A percentile compares a stretch with the other conserved stretches of the same genome.
These are phyloP conservation scores for Suillus americanus DNA, from an alignment of 768 basidiomycete species.

Conservation along the genomic window DNA sequence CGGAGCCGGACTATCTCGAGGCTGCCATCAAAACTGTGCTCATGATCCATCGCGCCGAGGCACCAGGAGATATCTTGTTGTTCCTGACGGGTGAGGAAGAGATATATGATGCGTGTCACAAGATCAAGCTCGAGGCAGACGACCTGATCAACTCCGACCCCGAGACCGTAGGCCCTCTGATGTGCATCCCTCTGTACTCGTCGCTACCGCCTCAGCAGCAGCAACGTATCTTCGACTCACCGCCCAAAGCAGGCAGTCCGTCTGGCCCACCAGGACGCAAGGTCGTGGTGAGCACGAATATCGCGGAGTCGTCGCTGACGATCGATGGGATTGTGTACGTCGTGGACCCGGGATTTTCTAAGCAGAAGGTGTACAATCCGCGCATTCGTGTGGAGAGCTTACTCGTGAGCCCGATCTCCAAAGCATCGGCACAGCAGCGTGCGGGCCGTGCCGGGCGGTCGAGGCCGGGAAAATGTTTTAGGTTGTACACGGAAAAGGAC, in stretches of 20 bases:
- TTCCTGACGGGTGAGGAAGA: constrained; percentile 99
- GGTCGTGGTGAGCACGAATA: constrained; percentile 92
- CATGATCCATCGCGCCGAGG: constrained; percentile 96
- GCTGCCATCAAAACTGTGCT: constrained; percentile 95
- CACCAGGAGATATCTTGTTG: constrained; percentile 86
- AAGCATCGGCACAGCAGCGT: constrained; percentile 93
- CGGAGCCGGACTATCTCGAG: constrained; percentile 95
- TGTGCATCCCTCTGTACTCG: constrained; percentile 93
- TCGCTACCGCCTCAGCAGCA: constrained; percentile 92
- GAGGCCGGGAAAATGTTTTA: constrained; percentile 94
- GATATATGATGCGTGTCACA: constrained; percentile 94
- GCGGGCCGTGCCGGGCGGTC: constrained; percentile 97
- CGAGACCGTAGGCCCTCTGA: constrained; percentile 77
- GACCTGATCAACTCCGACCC: constrained; percentile 72
- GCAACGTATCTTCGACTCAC: constrained; percentile 92
- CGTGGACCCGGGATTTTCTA: constrained; percentile 95
- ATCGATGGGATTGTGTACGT: constrained; percentile 99
- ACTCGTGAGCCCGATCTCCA: constrained; percentile 94
- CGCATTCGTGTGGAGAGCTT: constrained; percentile 94
- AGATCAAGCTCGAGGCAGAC: constrained; percentile 90
- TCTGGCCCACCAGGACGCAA: constrained; percentile 87
- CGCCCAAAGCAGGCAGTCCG: constrained; percentile 60
- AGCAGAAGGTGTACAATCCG: constrained; percentile 98
- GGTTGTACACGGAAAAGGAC: constrained; percentile 95
- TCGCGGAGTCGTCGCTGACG: constrained; percentile 95